Evolutionary conservation across 192 early-diverging fungal genomes (phyloP).

Genomic region (Tieghemiomyces parasiticus): DNA sequence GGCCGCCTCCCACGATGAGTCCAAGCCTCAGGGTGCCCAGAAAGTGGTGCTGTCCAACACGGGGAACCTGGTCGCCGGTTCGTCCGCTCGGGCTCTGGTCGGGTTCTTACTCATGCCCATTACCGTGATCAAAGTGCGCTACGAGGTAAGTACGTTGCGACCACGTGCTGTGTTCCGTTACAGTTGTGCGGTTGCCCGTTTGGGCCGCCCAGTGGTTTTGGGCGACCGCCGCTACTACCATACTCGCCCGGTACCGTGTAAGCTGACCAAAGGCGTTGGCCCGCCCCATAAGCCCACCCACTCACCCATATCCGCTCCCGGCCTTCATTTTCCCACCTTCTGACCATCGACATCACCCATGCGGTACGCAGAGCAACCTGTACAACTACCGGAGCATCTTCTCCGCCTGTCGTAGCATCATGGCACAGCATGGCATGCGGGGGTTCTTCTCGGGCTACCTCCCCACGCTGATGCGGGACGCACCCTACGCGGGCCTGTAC

Average conservation of each 20-base stretch:
- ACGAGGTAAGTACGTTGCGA: conserved; percentile 44
- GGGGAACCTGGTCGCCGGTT: conserved; percentile 56
- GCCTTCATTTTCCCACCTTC: no score
- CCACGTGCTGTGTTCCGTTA: no score
- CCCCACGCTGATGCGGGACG: conserved; percentile 77
- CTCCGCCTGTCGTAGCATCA: conserved; percentile 49
- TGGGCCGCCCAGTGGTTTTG: no score
- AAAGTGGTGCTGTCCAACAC: conserved; percentile 28
- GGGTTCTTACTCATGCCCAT: conserved; percentile 88
- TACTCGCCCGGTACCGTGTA: no score
- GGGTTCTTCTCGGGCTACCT: conserved; percentile 78
- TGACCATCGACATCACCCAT: not conserved
- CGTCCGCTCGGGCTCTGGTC: conserved; percentile 48
- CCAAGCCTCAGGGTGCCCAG: not conserved
- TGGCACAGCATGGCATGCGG: conserved; percentile 46
- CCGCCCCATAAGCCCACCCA: no score
- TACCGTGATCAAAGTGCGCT: conserved; percentile 84
- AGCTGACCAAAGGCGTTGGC: no score
- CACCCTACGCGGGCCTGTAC: conserved; percentile 83
- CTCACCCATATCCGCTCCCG: no score
- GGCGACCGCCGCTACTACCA: no score
- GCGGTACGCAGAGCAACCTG: conserved; percentile 45
- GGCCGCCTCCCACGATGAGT: not conserved
- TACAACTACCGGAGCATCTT: conserved; percentile 64
- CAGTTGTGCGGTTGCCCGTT: no score